These are phyloP conservation scores for Lyophyllum shimeji DNA, from an alignment of 768 basidiomycete species.

Conservation along the genomic window DNA sequence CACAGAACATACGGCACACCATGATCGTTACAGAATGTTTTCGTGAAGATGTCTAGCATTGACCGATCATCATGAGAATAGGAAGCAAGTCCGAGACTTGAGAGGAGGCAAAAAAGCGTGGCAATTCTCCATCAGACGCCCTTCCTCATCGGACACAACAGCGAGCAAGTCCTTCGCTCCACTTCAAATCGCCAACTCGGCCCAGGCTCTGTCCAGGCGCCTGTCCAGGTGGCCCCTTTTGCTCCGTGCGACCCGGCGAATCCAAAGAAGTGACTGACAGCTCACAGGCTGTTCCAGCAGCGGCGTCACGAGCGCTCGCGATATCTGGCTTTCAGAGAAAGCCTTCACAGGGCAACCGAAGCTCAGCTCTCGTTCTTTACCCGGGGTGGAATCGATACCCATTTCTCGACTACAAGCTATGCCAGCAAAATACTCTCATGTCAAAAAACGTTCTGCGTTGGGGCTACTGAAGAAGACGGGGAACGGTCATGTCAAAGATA, in stretches of 20 bases:
- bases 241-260: not conserved
- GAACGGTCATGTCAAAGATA: slow-evolving; percentile 27
- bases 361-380: not conserved
- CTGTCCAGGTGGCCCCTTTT: not conserved
- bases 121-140: not conserved
- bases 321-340: not conserved
- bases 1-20: too few species aligned
- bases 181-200: not conserved
- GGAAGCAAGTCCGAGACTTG: not conserved
- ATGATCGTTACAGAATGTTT: too few species aligned
- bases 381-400: not conserved
- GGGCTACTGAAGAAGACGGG: slow-evolving; percentile 47
- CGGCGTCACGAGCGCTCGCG: not conserved
- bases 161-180: slow-evolving; percentile 9
- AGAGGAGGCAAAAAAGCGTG: not conserved
- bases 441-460: slow-evolving; percentile 60
- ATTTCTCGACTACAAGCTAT: slow-evolving; percentile 35
- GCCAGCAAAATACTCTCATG: slow-evolving; percentile 75
- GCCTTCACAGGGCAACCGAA: not conserved
- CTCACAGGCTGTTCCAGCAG: not conserved
- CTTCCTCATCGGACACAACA: slow-evolving; percentile 24
- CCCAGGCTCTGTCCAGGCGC: not conserved
- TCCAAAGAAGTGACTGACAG: not conserved
- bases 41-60: too few species aligned
- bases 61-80: not conserved